A percentile compares a stretch with the other conserved stretches of the same genome.
Evolutionary conservation across 2,329 filamentous ascomycete species (phyloP).

Genomic region (Trichophyton simii): DNA sequence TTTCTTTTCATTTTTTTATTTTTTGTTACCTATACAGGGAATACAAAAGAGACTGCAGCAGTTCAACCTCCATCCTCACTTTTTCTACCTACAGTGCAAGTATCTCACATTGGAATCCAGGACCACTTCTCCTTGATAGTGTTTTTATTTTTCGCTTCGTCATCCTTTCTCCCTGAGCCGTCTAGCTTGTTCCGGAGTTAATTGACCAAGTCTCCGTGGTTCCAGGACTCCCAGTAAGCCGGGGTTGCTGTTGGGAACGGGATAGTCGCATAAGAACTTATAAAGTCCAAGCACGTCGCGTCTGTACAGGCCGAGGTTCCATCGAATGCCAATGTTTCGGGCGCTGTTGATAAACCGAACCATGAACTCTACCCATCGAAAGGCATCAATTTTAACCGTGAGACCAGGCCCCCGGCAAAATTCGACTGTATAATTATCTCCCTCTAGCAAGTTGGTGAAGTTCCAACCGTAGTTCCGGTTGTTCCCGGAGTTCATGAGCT

Average conservation of each 20-base stretch:
- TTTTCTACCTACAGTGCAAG: too few species aligned
- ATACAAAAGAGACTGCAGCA: neutral
- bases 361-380: neutral
- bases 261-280: neutral
- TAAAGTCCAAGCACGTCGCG: neutral
- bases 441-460: neutral
- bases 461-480: neutral
- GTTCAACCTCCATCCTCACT: neutral
- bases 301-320: neutral
- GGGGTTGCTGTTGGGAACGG: neutral
- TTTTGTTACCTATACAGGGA: neutral
- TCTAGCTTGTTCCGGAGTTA: neutral
- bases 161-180: neutral
- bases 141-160: neutral
- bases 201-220: neutral
- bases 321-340: neutral
- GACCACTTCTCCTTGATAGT: neutral
- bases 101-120: neutral
- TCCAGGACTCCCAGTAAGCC: neutral
- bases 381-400: neutral
- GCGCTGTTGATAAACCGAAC: neutral
- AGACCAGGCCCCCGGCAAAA: neutral
- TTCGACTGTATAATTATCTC: neutral
- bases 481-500: conserved; percentile 1
- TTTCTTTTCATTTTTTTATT: neutral